phyloP scores from a whole-genome alignment of 768 basidiomycete species.

The Panellus pusillus region DNA sequence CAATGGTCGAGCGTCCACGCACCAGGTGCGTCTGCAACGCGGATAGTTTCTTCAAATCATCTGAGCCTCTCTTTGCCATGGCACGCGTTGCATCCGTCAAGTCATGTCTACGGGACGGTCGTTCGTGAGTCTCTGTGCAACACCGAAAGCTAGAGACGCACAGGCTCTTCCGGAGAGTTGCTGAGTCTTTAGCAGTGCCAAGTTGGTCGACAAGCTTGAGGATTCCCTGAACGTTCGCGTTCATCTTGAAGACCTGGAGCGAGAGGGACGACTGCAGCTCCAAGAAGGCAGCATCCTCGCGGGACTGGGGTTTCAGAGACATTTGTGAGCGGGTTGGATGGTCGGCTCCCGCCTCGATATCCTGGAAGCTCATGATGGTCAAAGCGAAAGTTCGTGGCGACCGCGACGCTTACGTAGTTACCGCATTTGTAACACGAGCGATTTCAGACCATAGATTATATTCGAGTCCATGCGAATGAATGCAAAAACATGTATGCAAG shows the following conservation, averaged over 20 bases:
- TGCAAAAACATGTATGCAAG: too few species aligned
- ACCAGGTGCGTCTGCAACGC: conserved; percentile 64
- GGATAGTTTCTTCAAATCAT: conserved; percentile 89
- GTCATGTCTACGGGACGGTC: conserved; percentile 64
- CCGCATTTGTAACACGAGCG: too few species aligned
- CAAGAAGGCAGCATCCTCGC: conserved; percentile 73
- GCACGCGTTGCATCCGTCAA: conserved; percentile 91
- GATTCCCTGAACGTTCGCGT: conserved; percentile 95
- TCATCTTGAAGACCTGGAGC: conserved; percentile 98
- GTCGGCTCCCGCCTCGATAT: conserved; percentile 49
- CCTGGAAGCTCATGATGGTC: conserved; percentile 53
- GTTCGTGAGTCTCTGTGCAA: not conserved
- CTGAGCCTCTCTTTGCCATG: conserved; percentile 92
- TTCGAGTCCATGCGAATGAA: too few species aligned
- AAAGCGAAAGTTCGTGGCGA: not conserved
- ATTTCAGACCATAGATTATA: too few species aligned
- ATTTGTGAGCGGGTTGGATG: conserved; percentile 36
- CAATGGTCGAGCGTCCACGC: conserved; percentile 21
- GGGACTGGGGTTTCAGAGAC: conserved; percentile 40
- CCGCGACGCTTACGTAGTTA: not conserved
- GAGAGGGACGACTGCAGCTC: conserved; percentile 77
- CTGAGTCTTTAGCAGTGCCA: conserved; percentile 80
- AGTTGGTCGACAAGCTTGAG: conserved; percentile 95
- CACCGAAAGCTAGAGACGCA: conserved; percentile 40
- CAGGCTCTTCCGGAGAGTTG: conserved; percentile 79